Conservation (phyloP, 208 protist species). For the Trypanosoma melophagium region DNA sequence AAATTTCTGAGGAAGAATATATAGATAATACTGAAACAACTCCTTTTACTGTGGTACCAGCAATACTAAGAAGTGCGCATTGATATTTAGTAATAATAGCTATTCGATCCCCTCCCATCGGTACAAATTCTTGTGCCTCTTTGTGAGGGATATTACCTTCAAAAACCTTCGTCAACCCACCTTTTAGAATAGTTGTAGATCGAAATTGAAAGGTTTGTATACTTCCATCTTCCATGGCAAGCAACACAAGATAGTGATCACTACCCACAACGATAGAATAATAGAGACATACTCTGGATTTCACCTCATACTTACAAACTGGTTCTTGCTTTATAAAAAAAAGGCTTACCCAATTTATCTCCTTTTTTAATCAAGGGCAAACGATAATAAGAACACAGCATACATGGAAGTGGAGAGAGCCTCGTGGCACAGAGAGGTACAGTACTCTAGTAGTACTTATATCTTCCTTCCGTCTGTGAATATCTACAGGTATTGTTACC, state of each 20-base stretch:
- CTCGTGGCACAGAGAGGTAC: constrained; percentile 1
- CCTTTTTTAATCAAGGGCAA: constrained; percentile 1
- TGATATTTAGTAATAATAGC: constrained; percentile 15
- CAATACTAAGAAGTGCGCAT: constrained; percentile 15
- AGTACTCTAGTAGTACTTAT: neutral
- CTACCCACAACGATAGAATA: constrained; percentile 7
- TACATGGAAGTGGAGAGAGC: constrained; percentile 18
- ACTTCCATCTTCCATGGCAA: constrained; percentile 18
- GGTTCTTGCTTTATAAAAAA: constrained; percentile 9
- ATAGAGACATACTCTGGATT: constrained; percentile 9
- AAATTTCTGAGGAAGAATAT: neutral
- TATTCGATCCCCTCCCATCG: neutral
- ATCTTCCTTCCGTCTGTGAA: neutral
- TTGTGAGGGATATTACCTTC: neutral
- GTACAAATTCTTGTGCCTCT: neutral
- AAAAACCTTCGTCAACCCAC: neutral
- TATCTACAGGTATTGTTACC: constrained; percentile 9
- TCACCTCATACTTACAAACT: neutral
- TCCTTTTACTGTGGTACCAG: neutral
- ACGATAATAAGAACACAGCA: constrained; percentile 1
- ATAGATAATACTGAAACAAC: constrained; percentile 16
- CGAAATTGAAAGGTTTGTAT: constrained; percentile 11
- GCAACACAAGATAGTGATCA: constrained; percentile 1
- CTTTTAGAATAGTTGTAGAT: constrained; percentile 7
- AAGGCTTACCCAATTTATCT: neutral